Percentiles rank a stretch among this genome's conserved stretches.
Conservation (phyloP, 2,329 filamentous ascomycete genomes). For the Trichothecium roseum region DNA sequence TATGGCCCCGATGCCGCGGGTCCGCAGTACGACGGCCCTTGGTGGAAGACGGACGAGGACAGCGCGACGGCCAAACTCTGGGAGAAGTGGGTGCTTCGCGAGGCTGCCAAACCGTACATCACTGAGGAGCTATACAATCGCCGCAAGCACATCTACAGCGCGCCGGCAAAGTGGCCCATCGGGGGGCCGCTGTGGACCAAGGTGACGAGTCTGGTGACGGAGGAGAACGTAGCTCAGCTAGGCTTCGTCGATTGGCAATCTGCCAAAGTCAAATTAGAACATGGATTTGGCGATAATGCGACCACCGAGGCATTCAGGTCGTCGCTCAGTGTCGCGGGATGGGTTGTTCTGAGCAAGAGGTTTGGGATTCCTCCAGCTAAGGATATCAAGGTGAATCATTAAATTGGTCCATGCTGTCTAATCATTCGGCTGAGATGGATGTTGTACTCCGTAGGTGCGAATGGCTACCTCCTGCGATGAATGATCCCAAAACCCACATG, state of each 20-base stretch:
- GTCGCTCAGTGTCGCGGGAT: conserved; percentile 26
- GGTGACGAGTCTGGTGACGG: conserved; percentile 19
- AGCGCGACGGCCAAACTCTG: background rate
- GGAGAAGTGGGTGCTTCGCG: conserved; percentile 41
- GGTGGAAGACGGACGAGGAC: background rate
- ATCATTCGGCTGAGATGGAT: no score
- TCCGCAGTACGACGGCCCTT: no score
- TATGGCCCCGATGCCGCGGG: conserved; percentile 5
- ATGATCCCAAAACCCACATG: no score
- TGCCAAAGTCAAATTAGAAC: conserved; percentile 20
- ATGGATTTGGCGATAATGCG: conserved; percentile 25
- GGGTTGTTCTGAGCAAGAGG: conserved; percentile 30
- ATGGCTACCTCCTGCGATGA: no score
- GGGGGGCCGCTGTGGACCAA: conserved; percentile 30
- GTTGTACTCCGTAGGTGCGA: no score
- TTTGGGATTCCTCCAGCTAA: conserved; percentile 19
- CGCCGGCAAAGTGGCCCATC: conserved; percentile 27
- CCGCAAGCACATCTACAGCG: conserved; percentile 39
- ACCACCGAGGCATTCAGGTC: conserved; percentile 23
- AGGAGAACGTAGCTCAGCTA: conserved; percentile 23
- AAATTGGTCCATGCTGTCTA: no score
- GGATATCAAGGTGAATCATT: no score
- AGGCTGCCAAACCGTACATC: conserved; percentile 38
- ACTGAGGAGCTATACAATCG: conserved; percentile 39
- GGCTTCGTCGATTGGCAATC: conserved; percentile 29